phyloP scores from a whole-genome alignment of 2,329 filamentous ascomycete species.

The Neoarthrinium moseri region DNA sequence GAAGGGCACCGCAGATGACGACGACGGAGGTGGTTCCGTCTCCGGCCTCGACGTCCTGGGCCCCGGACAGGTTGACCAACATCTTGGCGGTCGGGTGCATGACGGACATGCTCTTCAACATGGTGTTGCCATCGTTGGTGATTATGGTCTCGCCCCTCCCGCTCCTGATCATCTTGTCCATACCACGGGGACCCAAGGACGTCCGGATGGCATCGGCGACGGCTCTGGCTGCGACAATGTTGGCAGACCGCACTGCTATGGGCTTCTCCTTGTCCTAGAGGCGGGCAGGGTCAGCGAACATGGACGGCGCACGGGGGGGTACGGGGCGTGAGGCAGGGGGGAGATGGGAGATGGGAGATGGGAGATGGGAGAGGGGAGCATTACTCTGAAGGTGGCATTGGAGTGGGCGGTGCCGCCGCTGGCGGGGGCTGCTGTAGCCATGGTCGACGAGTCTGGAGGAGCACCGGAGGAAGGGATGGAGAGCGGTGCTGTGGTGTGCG shows the following conservation, averaged over 20 bases:
- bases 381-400: constrained; percentile 59
- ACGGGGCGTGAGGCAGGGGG: constrained; percentile 15
- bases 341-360: constrained; percentile 1
- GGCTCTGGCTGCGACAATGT: constrained; percentile 96
- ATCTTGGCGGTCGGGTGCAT: constrained; percentile 99
- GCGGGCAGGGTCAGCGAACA: constrained; percentile 7
- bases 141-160: constrained; percentile 97
- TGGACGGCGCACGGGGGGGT: background rate
- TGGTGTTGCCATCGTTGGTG: constrained; percentile 99
- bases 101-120: constrained; percentile 98
- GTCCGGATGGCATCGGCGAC: constrained; percentile 97
- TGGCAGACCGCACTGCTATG: constrained; percentile 90
- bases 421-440: constrained; percentile 44
- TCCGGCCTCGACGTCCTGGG: constrained; percentile 97
- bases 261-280: constrained; percentile 91
- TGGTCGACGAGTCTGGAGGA: constrained; percentile 21
- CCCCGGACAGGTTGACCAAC: constrained; percentile 94
- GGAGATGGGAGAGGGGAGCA: constrained; percentile 19
- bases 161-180: constrained; percentile 99
- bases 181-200: constrained; percentile 91
- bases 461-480: background rate
- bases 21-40: constrained; percentile 98
- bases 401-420: constrained; percentile 35
- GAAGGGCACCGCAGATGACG: constrained; percentile 91
- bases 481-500: background rate